phyloP scores from a whole-genome alignment of 2,329 filamentous ascomycete genomes.

The Botryotinia globosa region DNA sequence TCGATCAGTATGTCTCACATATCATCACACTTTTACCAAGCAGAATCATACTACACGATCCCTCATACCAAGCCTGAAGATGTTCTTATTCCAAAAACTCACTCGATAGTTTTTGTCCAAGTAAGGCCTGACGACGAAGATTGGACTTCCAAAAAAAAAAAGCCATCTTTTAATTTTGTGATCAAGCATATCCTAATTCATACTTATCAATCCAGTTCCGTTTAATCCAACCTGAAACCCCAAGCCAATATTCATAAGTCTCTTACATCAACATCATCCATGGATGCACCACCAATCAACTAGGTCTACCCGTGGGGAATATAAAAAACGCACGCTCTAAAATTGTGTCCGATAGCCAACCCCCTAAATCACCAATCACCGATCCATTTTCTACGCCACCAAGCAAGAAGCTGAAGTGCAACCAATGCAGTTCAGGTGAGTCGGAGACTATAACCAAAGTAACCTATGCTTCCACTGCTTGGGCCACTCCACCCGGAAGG shows the following conservation, averaged over 20 bases:
- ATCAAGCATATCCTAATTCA: neutral
- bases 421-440: neutral
- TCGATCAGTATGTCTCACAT: neutral
- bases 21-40: neutral
- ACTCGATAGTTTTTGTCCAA: neutral
- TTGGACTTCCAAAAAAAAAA: neutral
- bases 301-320: slow-evolving; percentile 4
- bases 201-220: neutral
- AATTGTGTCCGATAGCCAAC: slow-evolving; percentile 1
- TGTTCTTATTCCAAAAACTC: neutral
- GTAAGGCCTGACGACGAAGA: neutral
- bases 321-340: slow-evolving; percentile 9
- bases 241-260: slow-evolving; percentile 1
- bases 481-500: neutral
- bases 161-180: neutral
- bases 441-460: neutral
- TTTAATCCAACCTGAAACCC: too few species aligned
- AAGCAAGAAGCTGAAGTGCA: slow-evolving; percentile 10
- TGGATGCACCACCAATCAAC: neutral
- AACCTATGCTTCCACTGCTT: slow-evolving; percentile 4
- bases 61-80: neutral
- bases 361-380: neutral
- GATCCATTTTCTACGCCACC: slow-evolving; percentile 11
- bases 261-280: slow-evolving; percentile 9
- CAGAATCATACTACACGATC: neutral